Conservation (phyloP, 257 asterid species). For the Solanum pimpinellifolium region DNA sequence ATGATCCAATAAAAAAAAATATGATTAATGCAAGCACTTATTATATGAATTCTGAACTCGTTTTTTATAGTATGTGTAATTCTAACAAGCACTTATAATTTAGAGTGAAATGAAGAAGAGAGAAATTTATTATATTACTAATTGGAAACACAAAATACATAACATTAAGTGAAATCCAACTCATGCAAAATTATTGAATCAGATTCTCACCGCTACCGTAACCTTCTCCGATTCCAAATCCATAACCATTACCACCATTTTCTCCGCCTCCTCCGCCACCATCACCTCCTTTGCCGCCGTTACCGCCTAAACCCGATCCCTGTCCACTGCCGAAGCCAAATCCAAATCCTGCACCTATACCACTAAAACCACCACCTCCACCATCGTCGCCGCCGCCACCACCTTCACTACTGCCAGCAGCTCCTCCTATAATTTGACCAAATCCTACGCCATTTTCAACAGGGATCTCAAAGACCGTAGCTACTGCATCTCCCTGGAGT, state of each 20-base stretch:
- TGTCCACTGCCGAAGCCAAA: neutral
- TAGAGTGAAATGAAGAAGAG: neutral
- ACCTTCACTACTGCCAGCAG: neutral
- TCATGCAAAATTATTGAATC: neutral
- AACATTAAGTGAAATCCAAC: neutral
- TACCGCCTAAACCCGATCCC: neutral
- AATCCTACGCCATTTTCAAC: neutral
- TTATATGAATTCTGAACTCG: no score
- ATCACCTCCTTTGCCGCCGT: neutral
- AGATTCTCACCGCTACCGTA: neutral
- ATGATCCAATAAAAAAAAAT: neutral
- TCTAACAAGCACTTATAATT: neutral
- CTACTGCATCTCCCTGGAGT: neutral
- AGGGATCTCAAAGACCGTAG: neutral
- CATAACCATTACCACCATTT: neutral
- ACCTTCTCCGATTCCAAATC: slow-evolving; percentile 5
- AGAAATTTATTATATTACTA: neutral
- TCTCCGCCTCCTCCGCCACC: neutral
- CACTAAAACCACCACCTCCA: neutral
- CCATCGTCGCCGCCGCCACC: neutral
- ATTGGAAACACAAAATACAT: neutral
- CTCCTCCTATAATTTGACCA: neutral
- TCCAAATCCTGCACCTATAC: neutral
- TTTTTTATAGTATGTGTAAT: neutral
- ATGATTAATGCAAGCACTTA: neutral